Evolutionary conservation across 2,329 filamentous ascomycete genomes (phyloP).

Genomic region (Byssochlamys sp.): DNA sequence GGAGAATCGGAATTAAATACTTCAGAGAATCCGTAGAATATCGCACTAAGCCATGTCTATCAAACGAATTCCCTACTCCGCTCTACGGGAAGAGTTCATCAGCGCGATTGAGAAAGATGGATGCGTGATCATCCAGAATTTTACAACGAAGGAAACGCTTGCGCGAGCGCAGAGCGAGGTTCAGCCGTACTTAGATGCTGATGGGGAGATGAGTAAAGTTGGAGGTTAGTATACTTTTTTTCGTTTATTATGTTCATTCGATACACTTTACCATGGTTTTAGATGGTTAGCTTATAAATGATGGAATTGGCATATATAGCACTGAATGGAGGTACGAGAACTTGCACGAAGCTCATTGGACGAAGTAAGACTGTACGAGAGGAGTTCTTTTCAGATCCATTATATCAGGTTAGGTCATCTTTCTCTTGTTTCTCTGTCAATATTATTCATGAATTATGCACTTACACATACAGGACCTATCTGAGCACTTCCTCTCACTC

Average conservation of each 20-base stretch:
- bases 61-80: constrained; percentile 2
- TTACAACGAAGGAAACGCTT: constrained; percentile 18
- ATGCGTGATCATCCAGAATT: constrained; percentile 25
- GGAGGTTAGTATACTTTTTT: constrained; percentile 8
- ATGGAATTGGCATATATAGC: constrained; percentile 6
- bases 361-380: constrained; percentile 28
- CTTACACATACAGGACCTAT: constrained; percentile 11
- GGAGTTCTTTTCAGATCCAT: constrained; percentile 25
- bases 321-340: constrained; percentile 26
- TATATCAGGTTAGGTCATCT: constrained; percentile 16
- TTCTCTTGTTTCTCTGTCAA: not conserved
- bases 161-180: constrained; percentile 19
- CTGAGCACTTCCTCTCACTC: constrained; percentile 27
- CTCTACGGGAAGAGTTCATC: constrained; percentile 15
- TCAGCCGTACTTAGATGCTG: constrained; percentile 17
- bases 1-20: not conserved
- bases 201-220: constrained; percentile 14
- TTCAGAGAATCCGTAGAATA: not conserved
- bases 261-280: too few relatives aligned
- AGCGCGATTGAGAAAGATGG: constrained; percentile 25
- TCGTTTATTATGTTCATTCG: not conserved
- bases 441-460: not conserved
- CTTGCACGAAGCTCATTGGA: constrained; percentile 26
- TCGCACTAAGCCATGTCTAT: not conserved
- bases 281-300: not conserved